Evolutionary conservation across 2,329 filamentous ascomycete genomes (phyloP), one percentile per base, ranked within the genome.

Genomic region (Aspergillus bombycis): DNA sequence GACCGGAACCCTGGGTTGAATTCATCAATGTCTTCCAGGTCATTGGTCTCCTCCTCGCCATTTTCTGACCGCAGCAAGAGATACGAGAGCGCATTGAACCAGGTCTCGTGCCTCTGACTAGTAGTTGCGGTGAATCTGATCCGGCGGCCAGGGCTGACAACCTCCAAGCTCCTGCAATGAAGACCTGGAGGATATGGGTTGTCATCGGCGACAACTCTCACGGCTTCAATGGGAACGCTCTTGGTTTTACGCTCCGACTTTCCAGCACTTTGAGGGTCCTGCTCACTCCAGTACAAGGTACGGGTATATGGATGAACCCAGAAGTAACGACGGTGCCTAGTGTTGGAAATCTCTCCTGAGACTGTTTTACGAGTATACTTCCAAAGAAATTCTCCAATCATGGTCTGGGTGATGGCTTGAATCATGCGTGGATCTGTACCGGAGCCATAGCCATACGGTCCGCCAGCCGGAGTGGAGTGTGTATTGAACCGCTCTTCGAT

Each of bases 301-400:
- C 94, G 88, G 3, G 94, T 99, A 79, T 98, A 99, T 0, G 95
- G 95, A 75, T 99, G 95, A 26, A 99, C 92, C 95, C 95, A 99
- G 85, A 99, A 99, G 84, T 97, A 99, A 36, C 95, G 89, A 65
- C 92, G 88, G 78, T 99, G 95, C 58, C 95, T 88, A 61, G 94
- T 96, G 70, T 89, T 91, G 19, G 94, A 98, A 79, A 96, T 88
- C 67, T 93, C 91, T 60, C 89, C 91, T 28, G 94, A 90, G n/a
- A 93, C 94, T 64, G 94, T 86, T 81, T 95, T 97, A 72, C 95
- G 91, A 0, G 95, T 99, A 79, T 99, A 99, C 78, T 99, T 99
- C 95, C 95, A 99, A 46, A 99, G 84, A 77, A 94, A 98, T 77
- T 99, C 95, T 61, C 95, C 95, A 74, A 99, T 98, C 95, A 99